Evolutionary conservation across 805 yeast species (phyloP).

Genomic region (Maudiozyma turicensis): DNA sequence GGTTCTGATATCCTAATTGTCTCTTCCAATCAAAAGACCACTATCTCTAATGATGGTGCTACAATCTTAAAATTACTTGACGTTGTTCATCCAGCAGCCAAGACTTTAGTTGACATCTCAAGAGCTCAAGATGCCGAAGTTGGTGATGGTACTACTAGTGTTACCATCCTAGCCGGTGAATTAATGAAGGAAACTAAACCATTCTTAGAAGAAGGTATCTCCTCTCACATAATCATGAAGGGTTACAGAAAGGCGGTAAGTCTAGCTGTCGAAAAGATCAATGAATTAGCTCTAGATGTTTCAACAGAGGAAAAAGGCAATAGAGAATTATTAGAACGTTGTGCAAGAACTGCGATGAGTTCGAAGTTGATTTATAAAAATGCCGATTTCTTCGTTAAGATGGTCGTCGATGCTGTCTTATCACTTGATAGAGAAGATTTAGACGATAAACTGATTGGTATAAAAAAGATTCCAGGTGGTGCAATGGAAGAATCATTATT

Average conservation of each 20-base stretch:
- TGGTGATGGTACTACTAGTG: constrained; percentile 98
- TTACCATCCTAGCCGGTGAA: constrained; percentile 90
- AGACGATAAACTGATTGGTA: constrained; percentile 85
- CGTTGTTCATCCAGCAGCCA: constrained; percentile 98
- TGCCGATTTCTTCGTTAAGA: constrained; percentile 80
- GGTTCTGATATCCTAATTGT: constrained; percentile 94
- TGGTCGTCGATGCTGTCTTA: constrained; percentile 94
- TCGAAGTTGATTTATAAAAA: constrained; percentile 86
- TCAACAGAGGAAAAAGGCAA: constrained; percentile 38
- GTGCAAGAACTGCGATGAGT: constrained; percentile 97
- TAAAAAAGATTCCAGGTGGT: constrained; percentile 93
- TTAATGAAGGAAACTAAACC: constrained; percentile 80
- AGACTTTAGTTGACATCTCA: constrained; percentile 86
- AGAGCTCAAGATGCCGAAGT: constrained; percentile 97
- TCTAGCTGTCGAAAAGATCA: constrained; percentile 62
- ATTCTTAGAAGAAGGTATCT: constrained; percentile 93
- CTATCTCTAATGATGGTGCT: constrained; percentile 97
- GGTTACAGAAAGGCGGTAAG: constrained; percentile 79
- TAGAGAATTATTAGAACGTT: constrained; percentile 71
- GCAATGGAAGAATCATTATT: constrained; percentile 88
- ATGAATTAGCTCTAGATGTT: constrained; percentile 67
- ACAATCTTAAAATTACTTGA: constrained; percentile 86
- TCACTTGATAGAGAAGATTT: constrained; percentile 76
- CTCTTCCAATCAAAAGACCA: constrained; percentile 71
- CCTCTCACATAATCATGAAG: constrained; percentile 78